Conservation (phyloP, 495 filamentous ascomycete genomes). For the Xylaria castorea region DNA sequence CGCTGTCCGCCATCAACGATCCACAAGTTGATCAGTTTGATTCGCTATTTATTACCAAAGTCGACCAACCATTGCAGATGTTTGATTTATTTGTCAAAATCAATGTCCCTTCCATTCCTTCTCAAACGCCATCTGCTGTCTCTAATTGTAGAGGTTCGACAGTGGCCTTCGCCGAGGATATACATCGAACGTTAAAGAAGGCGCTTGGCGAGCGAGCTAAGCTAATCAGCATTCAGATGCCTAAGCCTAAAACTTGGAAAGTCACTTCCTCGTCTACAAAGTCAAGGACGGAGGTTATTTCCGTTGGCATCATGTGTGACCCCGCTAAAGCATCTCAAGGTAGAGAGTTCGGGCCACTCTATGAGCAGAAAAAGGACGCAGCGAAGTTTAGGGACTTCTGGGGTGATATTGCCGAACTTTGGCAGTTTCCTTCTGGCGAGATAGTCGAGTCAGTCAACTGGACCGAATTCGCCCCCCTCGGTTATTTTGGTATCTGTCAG, state of each 20-base stretch:
- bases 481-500: conserved; percentile 66
- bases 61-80: conserved; percentile 67
- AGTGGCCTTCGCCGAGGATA: conserved; percentile 50
- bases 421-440: conserved; percentile 75
- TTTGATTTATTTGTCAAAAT: conserved; percentile 69
- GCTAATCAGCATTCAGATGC: conserved; percentile 63
- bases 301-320: conserved; percentile 75
- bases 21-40: conserved; percentile 80
- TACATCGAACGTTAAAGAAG: conserved; percentile 67
- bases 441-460: conserved; percentile 85
- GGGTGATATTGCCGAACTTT: conserved; percentile 75
- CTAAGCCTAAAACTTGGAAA: conserved; percentile 51
- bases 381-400: conserved; percentile 75
- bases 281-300: conserved; percentile 46
- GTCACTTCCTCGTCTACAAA: conserved; percentile 37
- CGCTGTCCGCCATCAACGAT: conserved; percentile 76
- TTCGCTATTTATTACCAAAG: conserved; percentile 77
- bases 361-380: conserved; percentile 75
- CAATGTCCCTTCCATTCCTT: conserved; percentile 30
- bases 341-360: conserved; percentile 85
- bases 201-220: conserved; percentile 78
- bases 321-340: conserved; percentile 70
- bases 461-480: conserved; percentile 63
- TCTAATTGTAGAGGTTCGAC: conserved; percentile 39
- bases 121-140: not conserved